Evolutionary conservation across 306 rosid species (phyloP).

Genomic region (Trifolium pratense): DNA sequence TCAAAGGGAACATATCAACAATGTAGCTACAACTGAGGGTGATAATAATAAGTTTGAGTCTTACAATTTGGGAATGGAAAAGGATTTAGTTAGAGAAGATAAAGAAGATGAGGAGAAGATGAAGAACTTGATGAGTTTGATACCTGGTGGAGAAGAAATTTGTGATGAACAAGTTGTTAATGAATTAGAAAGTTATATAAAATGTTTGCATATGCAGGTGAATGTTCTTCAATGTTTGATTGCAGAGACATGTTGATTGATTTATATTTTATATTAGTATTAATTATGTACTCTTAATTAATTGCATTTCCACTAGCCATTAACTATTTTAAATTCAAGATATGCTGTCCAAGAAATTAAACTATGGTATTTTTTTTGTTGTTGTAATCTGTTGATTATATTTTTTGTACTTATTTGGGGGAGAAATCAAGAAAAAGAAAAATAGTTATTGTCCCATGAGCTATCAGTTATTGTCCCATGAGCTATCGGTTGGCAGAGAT

Average conservation of each 20-base stretch:
- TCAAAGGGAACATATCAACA: conserved; percentile 38
- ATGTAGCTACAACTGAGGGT: not conserved
- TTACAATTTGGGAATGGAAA: not conserved
- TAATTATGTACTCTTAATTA: not conserved
- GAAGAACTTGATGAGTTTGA: conserved; percentile 46
- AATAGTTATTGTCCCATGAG: too few species aligned
- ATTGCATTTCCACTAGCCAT: conserved; percentile 11
- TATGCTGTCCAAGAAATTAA: conserved; percentile 13
- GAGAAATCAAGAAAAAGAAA: not conserved
- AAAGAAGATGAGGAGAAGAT: conserved; percentile 42
- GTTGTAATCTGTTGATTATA: conserved; percentile 5
- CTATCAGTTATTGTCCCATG: too few species aligned
- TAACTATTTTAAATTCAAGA: conserved; percentile 25
- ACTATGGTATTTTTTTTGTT: not conserved
- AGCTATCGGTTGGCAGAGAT: too few species aligned
- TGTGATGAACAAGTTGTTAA: conserved; percentile 52
- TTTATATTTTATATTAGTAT: not conserved
- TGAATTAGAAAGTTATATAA: conserved; percentile 62
- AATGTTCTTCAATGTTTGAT: conserved; percentile 63
- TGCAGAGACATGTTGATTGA: conserved; percentile 36
- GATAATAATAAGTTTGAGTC: too few species aligned
- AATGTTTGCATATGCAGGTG: conserved; percentile 73
- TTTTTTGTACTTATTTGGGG: conserved; percentile 7
- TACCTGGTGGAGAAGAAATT: conserved; percentile 70
- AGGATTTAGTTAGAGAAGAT: conserved; percentile 7